These are phyloP conservation scores for Aspergillus caelatus DNA, from an alignment of 2,329 filamentous ascomycete species.

Conservation along the genomic window DNA sequence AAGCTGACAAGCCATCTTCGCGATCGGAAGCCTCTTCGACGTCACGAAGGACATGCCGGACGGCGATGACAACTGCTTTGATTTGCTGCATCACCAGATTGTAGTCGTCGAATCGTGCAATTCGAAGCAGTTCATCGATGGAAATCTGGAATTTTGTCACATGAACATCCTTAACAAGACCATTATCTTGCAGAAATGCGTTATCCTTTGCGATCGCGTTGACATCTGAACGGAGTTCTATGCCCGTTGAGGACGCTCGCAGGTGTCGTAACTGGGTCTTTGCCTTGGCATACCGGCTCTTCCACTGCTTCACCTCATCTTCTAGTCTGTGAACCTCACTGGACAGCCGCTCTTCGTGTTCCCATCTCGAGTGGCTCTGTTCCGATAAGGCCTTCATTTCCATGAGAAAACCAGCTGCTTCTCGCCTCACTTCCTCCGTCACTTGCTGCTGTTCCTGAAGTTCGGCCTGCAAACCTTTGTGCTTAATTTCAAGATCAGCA, in stretches of 20 bases:
- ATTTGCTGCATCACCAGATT: slow-evolving; percentile 79
- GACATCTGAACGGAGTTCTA: slow-evolving; percentile 52
- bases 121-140: slow-evolving; percentile 84
- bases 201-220: slow-evolving; percentile 65
- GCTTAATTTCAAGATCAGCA: slow-evolving; percentile 58
- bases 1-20: slow-evolving; percentile 58
- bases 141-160: slow-evolving; percentile 94
- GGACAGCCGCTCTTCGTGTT: slow-evolving; percentile 78
- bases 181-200: slow-evolving; percentile 71
- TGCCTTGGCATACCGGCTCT: slow-evolving; percentile 80
- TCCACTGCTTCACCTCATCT: slow-evolving; percentile 85
- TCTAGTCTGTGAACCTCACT: slow-evolving; percentile 76
- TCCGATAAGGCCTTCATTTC: slow-evolving; percentile 89
- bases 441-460: slow-evolving; percentile 76
- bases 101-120: slow-evolving; percentile 72
- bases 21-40: slow-evolving; percentile 63
- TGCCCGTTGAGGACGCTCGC: slow-evolving; percentile 76
- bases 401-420: slow-evolving; percentile 78
- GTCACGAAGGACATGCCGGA: slow-evolving; percentile 82
- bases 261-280: slow-evolving; percentile 85
- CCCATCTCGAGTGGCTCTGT: slow-evolving; percentile 75
- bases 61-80: slow-evolving; percentile 80
- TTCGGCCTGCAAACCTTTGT: slow-evolving; percentile 67
- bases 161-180: slow-evolving; percentile 85
- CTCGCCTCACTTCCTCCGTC: slow-evolving; percentile 81